A percentile compares a stretch with the other conserved stretches of the same genome.
Conservation (phyloP, 305 asterid species). For the Plantago lanceolata region DNA sequence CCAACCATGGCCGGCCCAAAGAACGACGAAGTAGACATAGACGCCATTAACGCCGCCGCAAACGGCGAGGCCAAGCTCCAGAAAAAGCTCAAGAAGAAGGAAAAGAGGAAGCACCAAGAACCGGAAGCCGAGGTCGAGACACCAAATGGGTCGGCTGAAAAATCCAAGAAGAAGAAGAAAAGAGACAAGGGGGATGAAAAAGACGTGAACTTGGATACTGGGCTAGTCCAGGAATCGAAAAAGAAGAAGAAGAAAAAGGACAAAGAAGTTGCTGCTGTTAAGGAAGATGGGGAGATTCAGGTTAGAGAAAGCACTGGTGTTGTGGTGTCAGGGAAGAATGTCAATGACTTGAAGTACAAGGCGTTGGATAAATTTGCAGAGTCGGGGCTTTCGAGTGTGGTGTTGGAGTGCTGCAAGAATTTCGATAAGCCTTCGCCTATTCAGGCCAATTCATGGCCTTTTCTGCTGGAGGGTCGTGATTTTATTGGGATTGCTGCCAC, state of each 20-base stretch:
- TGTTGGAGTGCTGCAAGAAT: constrained; percentile 75
- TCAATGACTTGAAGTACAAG: constrained; percentile 54
- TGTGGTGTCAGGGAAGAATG: constrained; percentile 70
- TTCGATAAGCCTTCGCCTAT: constrained; percentile 91
- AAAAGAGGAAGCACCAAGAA: constrained; percentile 10
- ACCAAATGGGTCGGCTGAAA: constrained; percentile 27
- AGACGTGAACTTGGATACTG: constrained; percentile 15
- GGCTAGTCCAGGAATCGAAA: constrained; percentile 14
- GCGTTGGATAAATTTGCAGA: constrained; percentile 58
- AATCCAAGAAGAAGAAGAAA: constrained; percentile 26
- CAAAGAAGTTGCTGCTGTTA: neutral
- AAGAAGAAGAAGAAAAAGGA: constrained; percentile 16
- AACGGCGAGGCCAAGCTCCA: constrained; percentile 9
- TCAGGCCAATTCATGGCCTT: constrained; percentile 92
- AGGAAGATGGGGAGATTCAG: constrained; percentile 18
- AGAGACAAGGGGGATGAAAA: constrained; percentile 18
- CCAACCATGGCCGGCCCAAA: constrained; percentile 11
- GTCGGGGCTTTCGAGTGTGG: constrained; percentile 57
- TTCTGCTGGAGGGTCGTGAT: constrained; percentile 83
- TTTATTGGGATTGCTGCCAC: constrained; percentile 92
- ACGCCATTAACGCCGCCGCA: neutral
- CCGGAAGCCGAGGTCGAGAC: neutral
- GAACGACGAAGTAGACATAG: neutral
- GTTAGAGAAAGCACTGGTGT: constrained; percentile 52
- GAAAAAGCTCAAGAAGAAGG: constrained; percentile 9